phyloP scores from a whole-genome alignment of 179 eudicot genomes.

The Drosera spatulata region DNA sequence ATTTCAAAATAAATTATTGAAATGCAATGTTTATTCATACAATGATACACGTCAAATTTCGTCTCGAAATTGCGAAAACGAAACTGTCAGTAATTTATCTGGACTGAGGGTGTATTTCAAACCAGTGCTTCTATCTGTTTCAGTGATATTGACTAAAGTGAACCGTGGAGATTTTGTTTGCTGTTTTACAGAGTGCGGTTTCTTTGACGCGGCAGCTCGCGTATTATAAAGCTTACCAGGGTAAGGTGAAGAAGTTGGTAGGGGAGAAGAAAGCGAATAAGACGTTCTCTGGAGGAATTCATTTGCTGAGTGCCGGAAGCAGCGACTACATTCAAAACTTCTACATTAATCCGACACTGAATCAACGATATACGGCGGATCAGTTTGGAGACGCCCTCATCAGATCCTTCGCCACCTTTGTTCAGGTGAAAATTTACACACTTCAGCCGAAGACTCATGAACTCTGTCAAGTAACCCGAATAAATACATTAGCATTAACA shows the following conservation, averaged over 20 bases:
- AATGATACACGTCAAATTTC: too few species aligned
- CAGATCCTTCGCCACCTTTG: conserved; percentile 19
- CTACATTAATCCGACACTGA: conserved; percentile 22
- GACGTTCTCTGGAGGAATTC: conserved; percentile 27
- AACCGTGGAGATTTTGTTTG: not conserved
- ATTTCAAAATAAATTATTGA: too few species aligned
- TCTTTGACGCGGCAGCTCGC: conserved; percentile 26
- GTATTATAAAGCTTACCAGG: conserved; percentile 30
- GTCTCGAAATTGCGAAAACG: too few species aligned
- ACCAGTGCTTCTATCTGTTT: too few species aligned
- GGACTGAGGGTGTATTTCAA: too few species aligned
- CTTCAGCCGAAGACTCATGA: too few species aligned
- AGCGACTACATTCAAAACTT: conserved; percentile 37
- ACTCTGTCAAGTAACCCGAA: too few species aligned
- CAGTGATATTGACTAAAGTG: too few species aligned
- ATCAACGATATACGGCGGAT: conserved; percentile 24
- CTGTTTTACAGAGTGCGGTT: conserved; percentile 17
- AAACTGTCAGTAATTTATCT: too few species aligned
- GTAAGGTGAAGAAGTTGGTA: conserved; percentile 20
- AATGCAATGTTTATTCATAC: too few species aligned
- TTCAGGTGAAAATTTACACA: conserved; percentile 12
- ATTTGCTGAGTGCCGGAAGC: conserved; percentile 27
- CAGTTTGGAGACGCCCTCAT: conserved; percentile 26
- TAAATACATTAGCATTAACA: too few species aligned
- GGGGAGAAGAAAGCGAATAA: conserved; percentile 23